Percentiles rank a stretch among this genome's conserved stretches.
phyloP scores from a whole-genome alignment of 2,329 filamentous ascomycete genomes.

The Aspergillus sojae region DNA sequence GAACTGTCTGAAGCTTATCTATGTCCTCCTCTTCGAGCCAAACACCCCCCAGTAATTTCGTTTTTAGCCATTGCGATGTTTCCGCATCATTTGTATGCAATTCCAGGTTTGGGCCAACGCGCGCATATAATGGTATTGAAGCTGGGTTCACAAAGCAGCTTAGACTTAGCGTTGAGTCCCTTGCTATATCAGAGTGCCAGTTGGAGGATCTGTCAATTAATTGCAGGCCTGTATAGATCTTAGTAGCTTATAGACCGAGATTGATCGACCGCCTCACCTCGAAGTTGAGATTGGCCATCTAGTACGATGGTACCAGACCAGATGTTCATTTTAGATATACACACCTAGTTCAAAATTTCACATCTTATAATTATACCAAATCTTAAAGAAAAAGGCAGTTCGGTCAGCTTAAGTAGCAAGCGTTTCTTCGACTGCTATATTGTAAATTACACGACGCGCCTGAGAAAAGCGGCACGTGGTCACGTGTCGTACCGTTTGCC shows the following conservation, averaged over 20 bases:
- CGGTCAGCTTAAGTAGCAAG: background rate
- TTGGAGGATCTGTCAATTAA: constrained; percentile 37
- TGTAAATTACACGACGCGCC: constrained; percentile 12
- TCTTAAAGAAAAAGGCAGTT: constrained; percentile 1
- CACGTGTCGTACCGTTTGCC: constrained; percentile 13
- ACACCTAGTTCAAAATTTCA: constrained; percentile 1
- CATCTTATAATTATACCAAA: constrained; percentile 18
- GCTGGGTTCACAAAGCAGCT: constrained; percentile 43
- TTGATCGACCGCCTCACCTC: constrained; percentile 28
- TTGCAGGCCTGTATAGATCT: constrained; percentile 32
- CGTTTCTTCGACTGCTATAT: background rate
- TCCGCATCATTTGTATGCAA: constrained; percentile 36
- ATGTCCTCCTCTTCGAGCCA: constrained; percentile 39
- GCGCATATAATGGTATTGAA: constrained; percentile 45
- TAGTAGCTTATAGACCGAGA: background rate
- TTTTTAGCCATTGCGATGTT: constrained; percentile 43
- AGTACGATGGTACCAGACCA: constrained; percentile 41
- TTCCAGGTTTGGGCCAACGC: constrained; percentile 44
- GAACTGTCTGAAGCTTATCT: constrained; percentile 31
- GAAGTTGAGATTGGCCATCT: constrained; percentile 29
- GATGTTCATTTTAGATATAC: constrained; percentile 36
- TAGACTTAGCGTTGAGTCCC: constrained; percentile 35
- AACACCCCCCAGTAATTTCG: constrained; percentile 37
- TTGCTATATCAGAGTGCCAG: constrained; percentile 37
- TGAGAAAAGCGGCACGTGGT: constrained; percentile 8